A percentile compares a stretch with the other conserved stretches of the same genome.
phyloP scores from a whole-genome alignment of 2,329 filamentous ascomycete species.

The Beauveria scarabaeidicola region DNA sequence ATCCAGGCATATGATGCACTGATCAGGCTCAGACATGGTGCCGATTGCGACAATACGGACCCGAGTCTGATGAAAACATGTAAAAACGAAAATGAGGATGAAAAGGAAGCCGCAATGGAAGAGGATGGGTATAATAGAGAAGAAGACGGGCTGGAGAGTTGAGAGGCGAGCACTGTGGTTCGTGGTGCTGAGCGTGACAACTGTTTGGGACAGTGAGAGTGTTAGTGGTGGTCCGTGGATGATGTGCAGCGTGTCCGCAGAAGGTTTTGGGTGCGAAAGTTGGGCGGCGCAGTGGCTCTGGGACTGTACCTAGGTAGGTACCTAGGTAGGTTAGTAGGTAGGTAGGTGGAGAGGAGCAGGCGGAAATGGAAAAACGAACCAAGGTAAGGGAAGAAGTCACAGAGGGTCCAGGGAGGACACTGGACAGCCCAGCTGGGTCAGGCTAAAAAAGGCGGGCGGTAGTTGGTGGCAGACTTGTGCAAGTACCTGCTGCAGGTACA shows the following conservation, averaged over 20 bases:
- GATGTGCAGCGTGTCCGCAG: neutral
- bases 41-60: conserved; percentile 30
- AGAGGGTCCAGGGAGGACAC: neutral
- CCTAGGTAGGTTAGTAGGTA: neutral
- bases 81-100: conserved; percentile 26
- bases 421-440: conserved; percentile 16
- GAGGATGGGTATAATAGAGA: conserved; percentile 9
- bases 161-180: conserved; percentile 15
- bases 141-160: conserved; percentile 5
- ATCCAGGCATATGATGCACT: conserved; percentile 64
- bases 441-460: conserved; percentile 18
- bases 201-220: neutral
- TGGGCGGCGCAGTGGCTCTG: neutral
- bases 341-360: neutral
- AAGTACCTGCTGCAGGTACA: neutral
- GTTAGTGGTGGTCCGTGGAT: conserved; percentile 7
- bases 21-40: conserved; percentile 48
- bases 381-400: neutral
- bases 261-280: neutral
- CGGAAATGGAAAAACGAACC: neutral
- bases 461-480: conserved; percentile 1
- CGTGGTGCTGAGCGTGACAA: conserved; percentile 10
- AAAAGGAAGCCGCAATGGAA: conserved; percentile 5
- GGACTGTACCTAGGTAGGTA: neutral
- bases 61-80: conserved; percentile 37